Evolutionary conservation across 2,329 filamentous ascomycete genomes (phyloP).

Genomic region (Geosmithia morbida): DNA sequence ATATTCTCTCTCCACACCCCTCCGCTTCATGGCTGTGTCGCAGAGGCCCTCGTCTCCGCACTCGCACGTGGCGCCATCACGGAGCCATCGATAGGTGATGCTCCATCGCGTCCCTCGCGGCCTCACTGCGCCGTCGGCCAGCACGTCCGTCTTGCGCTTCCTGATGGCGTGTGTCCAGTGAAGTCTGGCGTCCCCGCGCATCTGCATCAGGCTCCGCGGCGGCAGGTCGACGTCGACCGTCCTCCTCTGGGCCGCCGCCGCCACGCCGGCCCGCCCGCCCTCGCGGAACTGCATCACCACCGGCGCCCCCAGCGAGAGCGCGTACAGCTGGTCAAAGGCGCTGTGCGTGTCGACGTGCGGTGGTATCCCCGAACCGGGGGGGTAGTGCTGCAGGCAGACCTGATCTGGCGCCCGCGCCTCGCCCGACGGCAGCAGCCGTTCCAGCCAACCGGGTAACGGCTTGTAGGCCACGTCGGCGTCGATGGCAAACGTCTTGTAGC

Average conservation of each 20-base stretch:
- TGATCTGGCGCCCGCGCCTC: constrained; percentile 35
- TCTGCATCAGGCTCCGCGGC: constrained; percentile 34
- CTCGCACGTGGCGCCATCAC: constrained; percentile 28
- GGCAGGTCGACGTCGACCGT: constrained; percentile 29
- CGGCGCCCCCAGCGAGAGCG: constrained; percentile 24
- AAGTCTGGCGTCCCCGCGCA: constrained; percentile 32
- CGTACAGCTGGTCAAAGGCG: constrained; percentile 27
- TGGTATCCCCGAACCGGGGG: constrained; percentile 43
- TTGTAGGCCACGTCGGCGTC: constrained; percentile 32
- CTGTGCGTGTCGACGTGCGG: constrained; percentile 45
- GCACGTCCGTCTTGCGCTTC: constrained; percentile 33
- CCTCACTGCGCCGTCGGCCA: constrained; percentile 29
- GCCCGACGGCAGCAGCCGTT: constrained; percentile 27
- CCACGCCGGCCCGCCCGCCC: constrained; percentile 3
- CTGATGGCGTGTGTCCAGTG: constrained; percentile 43
- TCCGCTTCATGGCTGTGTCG: constrained; percentile 31
- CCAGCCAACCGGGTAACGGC: constrained; percentile 35
- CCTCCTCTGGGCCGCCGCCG: constrained; percentile 1
- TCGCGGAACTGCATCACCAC: constrained; percentile 29
- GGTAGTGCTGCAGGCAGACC: constrained; percentile 46
- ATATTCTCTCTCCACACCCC: constrained; percentile 33
- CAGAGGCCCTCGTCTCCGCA: constrained; percentile 34
- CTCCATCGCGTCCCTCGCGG: constrained; percentile 32
- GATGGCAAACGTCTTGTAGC: constrained; percentile 43
- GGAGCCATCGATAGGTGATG: constrained; percentile 38